These are phyloP conservation scores for Ophiostoma tasmaniense DNA, from an alignment of 2,329 filamentous ascomycete genomes.

Conservation along the genomic window DNA sequence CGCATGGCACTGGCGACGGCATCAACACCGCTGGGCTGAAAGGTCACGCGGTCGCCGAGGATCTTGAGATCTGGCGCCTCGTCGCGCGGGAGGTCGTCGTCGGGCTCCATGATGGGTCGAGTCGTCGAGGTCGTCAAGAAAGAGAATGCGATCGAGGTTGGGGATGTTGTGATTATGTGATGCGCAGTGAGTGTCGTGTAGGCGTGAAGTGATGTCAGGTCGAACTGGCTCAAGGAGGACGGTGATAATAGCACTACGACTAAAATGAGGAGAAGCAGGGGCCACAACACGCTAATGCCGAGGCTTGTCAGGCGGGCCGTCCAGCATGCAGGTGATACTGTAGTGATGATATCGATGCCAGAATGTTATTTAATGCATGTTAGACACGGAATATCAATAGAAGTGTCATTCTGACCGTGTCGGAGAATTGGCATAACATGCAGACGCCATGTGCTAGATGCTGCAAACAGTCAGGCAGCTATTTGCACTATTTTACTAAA, in stretches of 20 bases:
- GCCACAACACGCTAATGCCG: conserved; percentile 15
- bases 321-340: neutral
- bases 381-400: neutral
- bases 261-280: neutral
- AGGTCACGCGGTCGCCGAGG: conserved; percentile 62
- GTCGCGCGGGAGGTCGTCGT: conserved; percentile 34
- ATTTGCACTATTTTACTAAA: neutral
- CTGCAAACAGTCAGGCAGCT: neutral
- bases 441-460: neutral
- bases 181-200: neutral
- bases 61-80: conserved; percentile 71
- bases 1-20: conserved; percentile 29
- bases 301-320: conserved; percentile 10
- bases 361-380: neutral
- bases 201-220: neutral
- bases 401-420: neutral
- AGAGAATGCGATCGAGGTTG: neutral
- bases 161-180: too few species aligned
- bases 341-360: neutral
- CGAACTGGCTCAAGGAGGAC: neutral
- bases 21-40: conserved; percentile 62
- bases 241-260: neutral
- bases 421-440: neutral
- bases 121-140: neutral
- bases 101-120: conserved; percentile 23